phyloP scores from a whole-genome alignment of 305 asterid species.

The Euphrasia arctica region DNA sequence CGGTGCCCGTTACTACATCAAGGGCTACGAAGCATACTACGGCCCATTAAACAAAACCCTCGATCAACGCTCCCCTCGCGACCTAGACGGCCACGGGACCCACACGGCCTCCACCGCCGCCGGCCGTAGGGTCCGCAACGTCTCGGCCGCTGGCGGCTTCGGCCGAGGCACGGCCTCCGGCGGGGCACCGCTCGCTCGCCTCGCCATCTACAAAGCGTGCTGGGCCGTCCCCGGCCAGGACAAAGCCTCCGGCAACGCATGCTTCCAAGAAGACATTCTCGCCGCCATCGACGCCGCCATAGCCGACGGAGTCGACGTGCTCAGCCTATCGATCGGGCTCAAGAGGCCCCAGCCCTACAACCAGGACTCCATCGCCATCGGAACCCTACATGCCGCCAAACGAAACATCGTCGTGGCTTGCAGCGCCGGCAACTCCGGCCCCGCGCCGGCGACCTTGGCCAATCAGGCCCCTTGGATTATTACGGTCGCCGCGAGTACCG shows the following conservation, averaged over 20 bases:
- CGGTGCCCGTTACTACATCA: conserved; percentile 79
- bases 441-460: conserved; percentile 46
- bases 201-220: conserved; percentile 48
- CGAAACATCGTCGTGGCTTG: conserved; percentile 62
- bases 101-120: conserved; percentile 70
- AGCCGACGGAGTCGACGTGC: conserved; percentile 68
- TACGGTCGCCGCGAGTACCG: conserved; percentile 82
- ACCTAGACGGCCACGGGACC: conserved; percentile 88
- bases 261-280: conserved; percentile 70
- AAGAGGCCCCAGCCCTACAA: conserved; percentile 20
- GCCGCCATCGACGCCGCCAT: conserved; percentile 90
- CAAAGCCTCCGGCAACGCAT: conserved; percentile 23
- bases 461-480: conserved; percentile 93
- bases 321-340: conserved; percentile 76
- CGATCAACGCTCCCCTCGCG: conserved; percentile 79
- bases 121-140: conserved; percentile 38
- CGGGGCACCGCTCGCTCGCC: conserved; percentile 45
- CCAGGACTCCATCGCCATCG: conserved; percentile 63
- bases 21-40: conserved; percentile 54
- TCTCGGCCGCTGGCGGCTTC: conserved; percentile 36
- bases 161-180: conserved; percentile 38
- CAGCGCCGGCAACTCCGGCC: conserved; percentile 87
- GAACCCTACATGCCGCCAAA: conserved; percentile 78
- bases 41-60: conserved; percentile 60
- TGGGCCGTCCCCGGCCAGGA: conserved; percentile 31